phyloP scores from a whole-genome alignment of 495 filamentous ascomycete genomes.

The Geopyxis carbonaria region DNA sequence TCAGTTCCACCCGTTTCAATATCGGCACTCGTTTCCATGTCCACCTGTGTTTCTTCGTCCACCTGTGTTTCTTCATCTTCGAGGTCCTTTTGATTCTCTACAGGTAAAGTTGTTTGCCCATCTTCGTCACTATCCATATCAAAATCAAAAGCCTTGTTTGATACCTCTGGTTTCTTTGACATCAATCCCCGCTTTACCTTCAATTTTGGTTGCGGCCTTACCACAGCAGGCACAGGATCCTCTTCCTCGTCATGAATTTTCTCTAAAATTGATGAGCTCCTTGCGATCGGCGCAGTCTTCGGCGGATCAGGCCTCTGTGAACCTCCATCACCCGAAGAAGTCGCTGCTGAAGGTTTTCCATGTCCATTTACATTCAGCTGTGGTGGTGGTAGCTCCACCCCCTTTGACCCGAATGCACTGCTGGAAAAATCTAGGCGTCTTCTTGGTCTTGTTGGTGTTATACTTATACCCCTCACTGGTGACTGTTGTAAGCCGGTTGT shows the following conservation, averaged over 20 bases:
- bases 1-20: no score
- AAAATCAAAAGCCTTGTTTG: slow-evolving; percentile 5
- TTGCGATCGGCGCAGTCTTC: slow-evolving; percentile 5
- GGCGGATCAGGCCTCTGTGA: not conserved
- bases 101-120: slow-evolving; percentile 7
- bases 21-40: no score
- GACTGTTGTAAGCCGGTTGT: no score
- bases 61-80: no score
- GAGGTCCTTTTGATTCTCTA: no score
- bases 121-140: slow-evolving; percentile 20
- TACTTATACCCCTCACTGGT: not conserved
- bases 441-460: not conserved
- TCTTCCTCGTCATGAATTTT: not conserved
- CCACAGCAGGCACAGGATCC: no score
- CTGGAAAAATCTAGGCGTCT: slow-evolving; percentile 6
- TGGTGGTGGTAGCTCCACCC: not conserved
- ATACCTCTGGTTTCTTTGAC: slow-evolving; percentile 11
- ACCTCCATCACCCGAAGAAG: not conserved
- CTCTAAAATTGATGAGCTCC: not conserved
- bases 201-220: no score
- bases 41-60: no score
- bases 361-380: slow-evolving; percentile 2
- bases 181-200: slow-evolving; percentile 5
- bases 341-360: not conserved
- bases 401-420: no score